A percentile compares a stretch with the other conserved stretches of the same genome.
Conservation (phyloP, 2,329 filamentous ascomycete genomes). For the Ceratocystis smalleyi region DNA sequence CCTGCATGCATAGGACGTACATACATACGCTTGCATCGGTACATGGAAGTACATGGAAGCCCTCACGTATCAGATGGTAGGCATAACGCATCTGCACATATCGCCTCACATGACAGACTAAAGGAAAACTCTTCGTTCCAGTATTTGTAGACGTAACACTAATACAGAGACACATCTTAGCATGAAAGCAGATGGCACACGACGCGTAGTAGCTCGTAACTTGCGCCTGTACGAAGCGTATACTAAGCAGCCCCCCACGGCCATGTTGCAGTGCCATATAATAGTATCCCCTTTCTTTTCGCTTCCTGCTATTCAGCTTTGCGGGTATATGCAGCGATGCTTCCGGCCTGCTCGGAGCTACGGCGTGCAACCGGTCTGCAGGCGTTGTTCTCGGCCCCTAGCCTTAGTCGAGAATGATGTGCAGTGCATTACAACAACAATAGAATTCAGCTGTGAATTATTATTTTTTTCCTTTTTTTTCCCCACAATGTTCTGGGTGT, state of each 20-base stretch:
- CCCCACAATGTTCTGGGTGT: neutral
- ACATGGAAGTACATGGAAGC: neutral
- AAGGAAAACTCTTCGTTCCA: neutral
- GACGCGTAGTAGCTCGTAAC: neutral
- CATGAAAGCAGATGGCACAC: neutral
- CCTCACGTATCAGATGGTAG: too few relatives aligned
- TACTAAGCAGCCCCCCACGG: neutral
- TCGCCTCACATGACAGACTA: neutral
- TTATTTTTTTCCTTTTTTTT: neutral
- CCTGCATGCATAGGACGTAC: neutral
- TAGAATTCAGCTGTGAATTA: neutral
- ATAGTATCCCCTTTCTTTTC: neutral
- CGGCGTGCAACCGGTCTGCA: neutral
- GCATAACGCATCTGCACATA: too few relatives aligned
- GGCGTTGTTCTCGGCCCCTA: neutral
- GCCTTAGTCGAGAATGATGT: neutral
- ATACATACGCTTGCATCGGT: neutral
- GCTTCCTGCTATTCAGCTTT: slow-evolving; percentile 1
- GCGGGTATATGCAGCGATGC: slow-evolving; percentile 1
- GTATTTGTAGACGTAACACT: slow-evolving; percentile 2
- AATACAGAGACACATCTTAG: neutral
- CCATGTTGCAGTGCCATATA: neutral
- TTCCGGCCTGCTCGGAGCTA: neutral
- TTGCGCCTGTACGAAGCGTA: neutral
- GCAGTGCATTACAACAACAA: neutral